Percentiles rank a stretch among this genome's conserved stretches.
Evolutionary conservation across 2,329 filamentous ascomycete genomes (phyloP).

Genomic region (Didymella glomerata): DNA sequence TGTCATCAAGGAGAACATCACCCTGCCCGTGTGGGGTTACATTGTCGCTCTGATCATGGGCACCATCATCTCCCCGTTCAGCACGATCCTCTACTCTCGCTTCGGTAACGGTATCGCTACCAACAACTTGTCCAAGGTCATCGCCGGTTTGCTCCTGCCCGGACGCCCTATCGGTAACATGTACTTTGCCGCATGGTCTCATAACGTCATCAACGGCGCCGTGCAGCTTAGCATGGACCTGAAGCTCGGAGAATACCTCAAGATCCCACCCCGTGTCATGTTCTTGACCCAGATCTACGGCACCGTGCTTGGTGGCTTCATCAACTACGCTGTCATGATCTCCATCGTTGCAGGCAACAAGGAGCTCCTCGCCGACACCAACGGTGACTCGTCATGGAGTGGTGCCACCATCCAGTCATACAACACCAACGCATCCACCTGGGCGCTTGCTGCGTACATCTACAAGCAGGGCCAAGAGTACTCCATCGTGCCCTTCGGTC

Average conservation of each 20-base stretch:
- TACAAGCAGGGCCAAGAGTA: constrained; percentile 26
- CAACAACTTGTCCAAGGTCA: constrained; percentile 29
- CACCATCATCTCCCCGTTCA: constrained; percentile 25
- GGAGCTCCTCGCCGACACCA: constrained; percentile 23
- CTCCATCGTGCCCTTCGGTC: constrained; percentile 25
- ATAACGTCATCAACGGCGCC: constrained; percentile 25
- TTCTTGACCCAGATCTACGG: constrained; percentile 28
- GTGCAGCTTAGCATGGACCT: constrained; percentile 27
- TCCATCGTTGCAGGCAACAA: constrained; percentile 26
- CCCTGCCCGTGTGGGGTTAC: constrained; percentile 26
- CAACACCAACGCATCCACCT: constrained; percentile 29
- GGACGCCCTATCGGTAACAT: constrained; percentile 27
- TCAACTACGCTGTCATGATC: constrained; percentile 30
- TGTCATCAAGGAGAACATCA: constrained; percentile 27
- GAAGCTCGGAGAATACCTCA: constrained; percentile 28
- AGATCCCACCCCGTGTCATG: constrained; percentile 29
- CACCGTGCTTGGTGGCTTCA: constrained; percentile 26
- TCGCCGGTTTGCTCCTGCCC: constrained; percentile 25
- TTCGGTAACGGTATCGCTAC: constrained; percentile 29
- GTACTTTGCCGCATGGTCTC: constrained; percentile 29
- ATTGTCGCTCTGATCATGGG: constrained; percentile 22
- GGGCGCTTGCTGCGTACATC: constrained; percentile 26
- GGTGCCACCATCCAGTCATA: constrained; percentile 27
- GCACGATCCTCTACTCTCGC: constrained; percentile 24
- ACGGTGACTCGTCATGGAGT: constrained; percentile 26